These are phyloP conservation scores for Fistulifera pelliculosa DNA, from an alignment of 108 stramenopile genomes.

Conservation along the genomic window DNA sequence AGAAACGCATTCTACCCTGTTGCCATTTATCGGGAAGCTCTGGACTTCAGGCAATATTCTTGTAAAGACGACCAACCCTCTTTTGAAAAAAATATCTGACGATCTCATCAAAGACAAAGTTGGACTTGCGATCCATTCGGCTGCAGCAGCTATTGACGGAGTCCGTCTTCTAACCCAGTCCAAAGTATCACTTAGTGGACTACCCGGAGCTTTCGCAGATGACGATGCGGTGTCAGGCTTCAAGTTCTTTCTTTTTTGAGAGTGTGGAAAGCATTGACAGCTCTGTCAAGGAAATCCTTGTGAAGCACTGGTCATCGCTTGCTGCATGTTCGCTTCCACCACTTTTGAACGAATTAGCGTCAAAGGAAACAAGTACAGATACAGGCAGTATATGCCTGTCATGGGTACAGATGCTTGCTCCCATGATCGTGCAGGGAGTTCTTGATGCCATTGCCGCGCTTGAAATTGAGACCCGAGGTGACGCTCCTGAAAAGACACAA, in stretches of 20 bases:
- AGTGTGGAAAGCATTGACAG: conserved; percentile 22
- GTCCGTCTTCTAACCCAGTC: conserved; percentile 24
- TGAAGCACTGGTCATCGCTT: conserved; percentile 39
- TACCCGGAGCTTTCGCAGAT: no score
- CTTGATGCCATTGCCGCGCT: conserved; percentile 9
- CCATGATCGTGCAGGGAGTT: conserved; percentile 39
- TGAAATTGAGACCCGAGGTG: no score
- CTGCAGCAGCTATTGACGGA: conserved; percentile 69
- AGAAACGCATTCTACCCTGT: neutral
- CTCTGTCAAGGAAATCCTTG: conserved; percentile 19
- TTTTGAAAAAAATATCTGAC: conserved; percentile 2
- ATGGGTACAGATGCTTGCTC: conserved; percentile 45
- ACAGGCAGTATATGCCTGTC: conserved; percentile 10
- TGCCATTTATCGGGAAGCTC: conserved; percentile 29
- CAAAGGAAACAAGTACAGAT: conserved; percentile 14
- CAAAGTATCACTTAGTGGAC: conserved; percentile 16
- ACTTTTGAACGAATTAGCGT: conserved; percentile 20
- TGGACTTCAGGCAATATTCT: conserved; percentile 35
- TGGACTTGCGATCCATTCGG: conserved; percentile 40
- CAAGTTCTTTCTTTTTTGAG: conserved; percentile 10
- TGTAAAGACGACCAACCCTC: neutral
- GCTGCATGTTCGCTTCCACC: conserved; percentile 2
- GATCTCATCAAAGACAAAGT: conserved; percentile 18
- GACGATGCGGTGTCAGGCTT: no score
- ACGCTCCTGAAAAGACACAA: no score